Percentiles rank a stretch among this genome's conserved stretches.
These are phyloP conservation scores for Blastobotrys parvus DNA, from an alignment of 805 yeast species.

Conservation along the genomic window DNA sequence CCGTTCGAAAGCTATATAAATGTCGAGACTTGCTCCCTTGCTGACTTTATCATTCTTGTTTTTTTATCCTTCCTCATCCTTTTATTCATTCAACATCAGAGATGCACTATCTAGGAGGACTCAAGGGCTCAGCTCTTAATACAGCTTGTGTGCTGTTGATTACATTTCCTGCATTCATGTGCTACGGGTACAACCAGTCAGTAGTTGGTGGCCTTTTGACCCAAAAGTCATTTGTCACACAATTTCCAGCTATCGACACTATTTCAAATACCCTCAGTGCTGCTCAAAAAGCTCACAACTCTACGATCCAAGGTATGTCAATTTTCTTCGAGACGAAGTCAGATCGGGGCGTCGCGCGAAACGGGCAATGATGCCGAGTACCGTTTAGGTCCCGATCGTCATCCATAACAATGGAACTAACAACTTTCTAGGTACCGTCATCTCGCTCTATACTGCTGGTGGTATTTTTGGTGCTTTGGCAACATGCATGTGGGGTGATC, in stretches of 20 bases:
- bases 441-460: conserved; percentile 50
- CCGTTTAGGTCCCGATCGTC: no score
- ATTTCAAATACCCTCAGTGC: conserved; percentile 10
- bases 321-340: neutral
- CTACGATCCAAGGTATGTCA: conserved; percentile 24
- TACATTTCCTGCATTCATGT: conserved; percentile 4
- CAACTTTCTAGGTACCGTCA: conserved; percentile 13
- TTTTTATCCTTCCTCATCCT: neutral
- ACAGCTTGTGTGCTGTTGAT: conserved; percentile 1
- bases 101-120: neutral
- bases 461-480: conserved; percentile 60
- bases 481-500: conserved; percentile 49
- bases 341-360: no score
- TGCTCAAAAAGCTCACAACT: conserved; percentile 8
- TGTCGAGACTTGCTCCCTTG: no score
- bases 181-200: conserved; percentile 14
- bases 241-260: conserved; percentile 12
- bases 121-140: neutral
- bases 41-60: neutral
- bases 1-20: no score
- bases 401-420: no score
- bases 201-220: conserved; percentile 13
- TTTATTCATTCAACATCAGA: no score
- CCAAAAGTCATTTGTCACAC: conserved; percentile 4
- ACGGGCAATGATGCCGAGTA: no score